A percentile compares a stretch with the other conserved stretches of the same genome.
phyloP scores from a whole-genome alignment of 345 rosid species.

The Murraya koenigii region DNA sequence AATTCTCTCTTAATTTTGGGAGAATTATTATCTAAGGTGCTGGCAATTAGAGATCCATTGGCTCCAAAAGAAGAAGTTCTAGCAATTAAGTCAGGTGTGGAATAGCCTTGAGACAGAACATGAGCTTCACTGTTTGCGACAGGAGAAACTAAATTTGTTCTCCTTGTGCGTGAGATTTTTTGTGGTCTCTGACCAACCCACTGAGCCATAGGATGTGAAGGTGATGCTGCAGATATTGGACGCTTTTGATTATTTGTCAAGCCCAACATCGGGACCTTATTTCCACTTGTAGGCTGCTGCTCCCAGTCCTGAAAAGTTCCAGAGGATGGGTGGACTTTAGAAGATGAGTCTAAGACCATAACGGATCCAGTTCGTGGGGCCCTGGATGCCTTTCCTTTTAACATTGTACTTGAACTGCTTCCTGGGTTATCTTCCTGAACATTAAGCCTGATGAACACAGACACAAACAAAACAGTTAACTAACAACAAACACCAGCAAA shows the following conservation, averaged over 20 bases:
- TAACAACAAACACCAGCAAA: background rate
- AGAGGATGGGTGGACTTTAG: conserved; percentile 48
- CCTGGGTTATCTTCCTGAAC: conserved; percentile 52
- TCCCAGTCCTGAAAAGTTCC: conserved; percentile 64
- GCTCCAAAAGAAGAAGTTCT: conserved; percentile 52
- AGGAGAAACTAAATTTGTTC: conserved; percentile 74
- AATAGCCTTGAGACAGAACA: conserved; percentile 51
- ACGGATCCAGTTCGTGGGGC: conserved; percentile 62
- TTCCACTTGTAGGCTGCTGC: conserved; percentile 40
- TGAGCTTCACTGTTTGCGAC: conserved; percentile 58
- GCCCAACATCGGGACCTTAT: conserved; percentile 37
- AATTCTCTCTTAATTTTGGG: conserved; percentile 58
- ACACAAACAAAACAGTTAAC: conserved; percentile 21
- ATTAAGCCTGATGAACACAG: conserved; percentile 49
- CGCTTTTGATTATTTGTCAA: conserved; percentile 41
- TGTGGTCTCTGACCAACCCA: conserved; percentile 96
- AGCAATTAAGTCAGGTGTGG: conserved; percentile 54
- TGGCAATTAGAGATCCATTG: conserved; percentile 42
- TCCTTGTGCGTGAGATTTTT: conserved; percentile 81
- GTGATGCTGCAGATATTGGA: conserved; percentile 46
- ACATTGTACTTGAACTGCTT: conserved; percentile 46
- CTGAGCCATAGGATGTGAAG: conserved; percentile 78
- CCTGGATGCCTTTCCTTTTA: conserved; percentile 69
- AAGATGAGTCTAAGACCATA: conserved; percentile 67
- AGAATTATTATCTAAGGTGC: conserved; percentile 37